A percentile compares a stretch with the other conserved stretches of the same genome.
These are phyloP conservation scores for Ganoderma lucidum DNA, from an alignment of 1,284 basidiomycete species.

Conservation along the genomic window DNA sequence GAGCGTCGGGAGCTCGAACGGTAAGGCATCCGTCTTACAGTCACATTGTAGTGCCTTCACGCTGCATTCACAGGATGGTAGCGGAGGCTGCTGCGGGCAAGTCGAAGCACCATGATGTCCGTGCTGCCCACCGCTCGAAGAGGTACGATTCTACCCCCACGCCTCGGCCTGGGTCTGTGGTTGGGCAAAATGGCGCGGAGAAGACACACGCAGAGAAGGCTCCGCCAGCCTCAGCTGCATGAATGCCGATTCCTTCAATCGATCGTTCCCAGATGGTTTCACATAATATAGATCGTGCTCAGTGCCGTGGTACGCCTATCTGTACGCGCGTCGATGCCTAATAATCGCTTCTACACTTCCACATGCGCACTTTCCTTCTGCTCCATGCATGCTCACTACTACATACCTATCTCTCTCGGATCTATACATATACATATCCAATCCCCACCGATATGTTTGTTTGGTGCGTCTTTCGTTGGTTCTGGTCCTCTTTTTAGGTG, in stretches of 20 bases:
- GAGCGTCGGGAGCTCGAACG: slow-evolving; percentile 93
- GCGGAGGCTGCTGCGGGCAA: slow-evolving; percentile 58
- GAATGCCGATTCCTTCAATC: background rate
- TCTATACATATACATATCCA: background rate
- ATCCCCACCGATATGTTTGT: background rate
- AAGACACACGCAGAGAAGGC: slow-evolving; percentile 16
- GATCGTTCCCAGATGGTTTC: background rate
- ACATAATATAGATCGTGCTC: background rate
- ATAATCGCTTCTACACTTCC: background rate
- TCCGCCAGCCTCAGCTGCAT: slow-evolving; percentile 22
- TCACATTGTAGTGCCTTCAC: background rate
- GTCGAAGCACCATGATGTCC: slow-evolving; percentile 58
- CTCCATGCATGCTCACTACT: background rate
- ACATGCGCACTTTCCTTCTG: background rate
- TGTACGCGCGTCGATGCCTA: background rate
- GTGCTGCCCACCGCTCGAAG: slow-evolving; percentile 37
- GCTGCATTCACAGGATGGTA: slow-evolving; percentile 38
- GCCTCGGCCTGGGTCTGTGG: background rate
- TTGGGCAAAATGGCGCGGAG: slow-evolving; percentile 6
- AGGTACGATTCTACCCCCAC: slow-evolving; percentile 22
- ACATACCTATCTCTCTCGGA: background rate
- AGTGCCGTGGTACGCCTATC: background rate
- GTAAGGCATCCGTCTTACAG: slow-evolving; percentile 46
- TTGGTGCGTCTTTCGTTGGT: slow-evolving; percentile 5
- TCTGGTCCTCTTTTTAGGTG: background rate